Evolutionary conservation across 148 eudicot species (phyloP).

Genomic region (Dysphania ambrosioides): DNA sequence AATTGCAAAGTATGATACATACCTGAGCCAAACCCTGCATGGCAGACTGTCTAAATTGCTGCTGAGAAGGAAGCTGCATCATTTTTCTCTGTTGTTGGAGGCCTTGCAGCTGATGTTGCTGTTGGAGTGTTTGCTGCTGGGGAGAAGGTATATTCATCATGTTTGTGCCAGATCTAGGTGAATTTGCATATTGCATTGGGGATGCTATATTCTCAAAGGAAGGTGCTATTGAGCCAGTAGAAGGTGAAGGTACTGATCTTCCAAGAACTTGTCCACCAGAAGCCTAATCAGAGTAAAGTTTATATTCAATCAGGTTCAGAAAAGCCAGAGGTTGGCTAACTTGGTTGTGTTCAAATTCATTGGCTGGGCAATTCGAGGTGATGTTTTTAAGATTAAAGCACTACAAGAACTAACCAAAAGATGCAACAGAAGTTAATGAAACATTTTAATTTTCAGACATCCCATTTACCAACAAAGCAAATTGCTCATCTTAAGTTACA

Average conservation of each 20-base stretch:
- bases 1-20: conserved; percentile 14
- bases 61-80: conserved; percentile 73
- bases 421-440: neutral
- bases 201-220: conserved; percentile 84
- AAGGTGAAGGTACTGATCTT: conserved; percentile 88
- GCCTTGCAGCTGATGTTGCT: conserved; percentile 54
- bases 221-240: conserved; percentile 48
- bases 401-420: neutral
- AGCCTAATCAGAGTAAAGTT: conserved; percentile 40
- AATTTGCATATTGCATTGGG: conserved; percentile 82
- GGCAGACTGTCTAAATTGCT: conserved; percentile 69
- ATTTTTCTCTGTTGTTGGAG: conserved; percentile 78
- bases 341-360: neutral
- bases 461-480: neutral
- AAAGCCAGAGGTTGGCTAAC: neutral
- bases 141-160: conserved; percentile 94
- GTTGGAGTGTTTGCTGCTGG: conserved; percentile 66
- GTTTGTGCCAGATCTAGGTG: conserved; percentile 85
- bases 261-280: conserved; percentile 72
- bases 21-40: conserved; percentile 80
- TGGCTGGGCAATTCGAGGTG: neutral
- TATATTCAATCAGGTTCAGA: conserved; percentile 1
- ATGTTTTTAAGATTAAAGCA: neutral
- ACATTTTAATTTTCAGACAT: neutral
- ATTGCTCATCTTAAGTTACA: neutral